Evolutionary conservation across 2,329 filamentous ascomycete species (phyloP), one percentile per base, ranked within the genome.

Genomic region (Colletotrichum melonis): DNA sequence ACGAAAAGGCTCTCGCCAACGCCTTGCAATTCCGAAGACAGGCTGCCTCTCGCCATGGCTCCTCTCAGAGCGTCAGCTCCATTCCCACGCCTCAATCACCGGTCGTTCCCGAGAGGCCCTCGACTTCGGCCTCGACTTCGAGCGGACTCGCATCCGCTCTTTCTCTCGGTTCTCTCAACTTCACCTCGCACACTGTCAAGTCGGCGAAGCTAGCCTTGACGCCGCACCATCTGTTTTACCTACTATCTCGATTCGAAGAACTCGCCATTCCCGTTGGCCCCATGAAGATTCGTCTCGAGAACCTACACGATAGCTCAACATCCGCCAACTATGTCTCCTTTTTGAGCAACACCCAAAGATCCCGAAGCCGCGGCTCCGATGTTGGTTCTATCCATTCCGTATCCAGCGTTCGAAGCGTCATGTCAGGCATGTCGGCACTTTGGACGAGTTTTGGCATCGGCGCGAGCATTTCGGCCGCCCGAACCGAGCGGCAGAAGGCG

Each of bases 1-100:
- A 99, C 87, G 97, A 99, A 85, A 97, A 97, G 86, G 96, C 95
- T 49, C 90, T 99, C 75, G 97, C 97, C 81, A 98, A 98, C 86
- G 96, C 96, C 78, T 88, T 98, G 75, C 96, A 98, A 83, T 89
- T 97, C 78, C 92, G 93, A 82, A 91, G 94, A 78, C 92, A 94
- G 79, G 89, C 90, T 75, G 86, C 88, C 54, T 86, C 90, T 75
- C 93, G 92, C 78, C 91, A 95, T 91, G 90, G 89, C 77, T 84
- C 90, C 69, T 92, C 92, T 14, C 90, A 92, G 78, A 92, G 90
- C 80, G 88, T 91, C 63, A 90, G 89, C 73, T 87, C 90, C 32
- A 86, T 90, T 69, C 84, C 88, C 64, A 85, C 86, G 67, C 87
- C 87, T n/a, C 85, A 86, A 54, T 86, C 90, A 6, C 86, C 91